Percentiles rank a stretch among this genome's conserved stretches.
These are phyloP conservation scores for Zymoseptoria pseudotritici DNA, from an alignment of 2,329 filamentous ascomycete genomes.

Conservation along the genomic window DNA sequence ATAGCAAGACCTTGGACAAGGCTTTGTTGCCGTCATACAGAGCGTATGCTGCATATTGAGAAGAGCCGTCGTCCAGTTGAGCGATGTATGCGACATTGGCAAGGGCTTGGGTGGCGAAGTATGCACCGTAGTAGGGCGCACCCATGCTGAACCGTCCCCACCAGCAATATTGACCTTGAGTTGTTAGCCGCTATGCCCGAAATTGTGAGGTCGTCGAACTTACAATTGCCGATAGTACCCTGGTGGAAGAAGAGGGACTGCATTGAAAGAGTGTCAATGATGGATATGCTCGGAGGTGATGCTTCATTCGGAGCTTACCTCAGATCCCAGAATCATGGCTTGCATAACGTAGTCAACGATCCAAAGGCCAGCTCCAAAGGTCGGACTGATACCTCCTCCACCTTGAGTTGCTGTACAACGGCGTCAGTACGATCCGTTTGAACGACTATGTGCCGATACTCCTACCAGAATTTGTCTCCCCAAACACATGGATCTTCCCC, in stretches of 20 bases:
- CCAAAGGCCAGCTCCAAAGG: slow-evolving; percentile 46
- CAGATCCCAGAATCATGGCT: background rate
- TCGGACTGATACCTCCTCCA: slow-evolving; percentile 37
- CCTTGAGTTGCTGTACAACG: slow-evolving; percentile 22
- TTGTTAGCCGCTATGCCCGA: background rate
- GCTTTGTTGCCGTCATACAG: background rate
- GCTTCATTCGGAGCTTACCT: background rate
- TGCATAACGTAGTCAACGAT: slow-evolving; percentile 39
- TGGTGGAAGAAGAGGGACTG: slow-evolving; percentile 41
- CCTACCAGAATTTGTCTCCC: slow-evolving; percentile 41
- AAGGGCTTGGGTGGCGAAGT: slow-evolving; percentile 41
- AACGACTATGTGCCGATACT: background rate
- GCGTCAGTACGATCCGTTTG: background rate
- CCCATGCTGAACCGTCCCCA: slow-evolving; percentile 45
- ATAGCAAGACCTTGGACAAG: slow-evolving; percentile 5
- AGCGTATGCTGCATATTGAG: slow-evolving; percentile 31
- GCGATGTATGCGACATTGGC: slow-evolving; percentile 40
- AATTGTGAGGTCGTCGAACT: slow-evolving; percentile 4
- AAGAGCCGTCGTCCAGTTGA: slow-evolving; percentile 43
- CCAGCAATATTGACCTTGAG: slow-evolving; percentile 36
- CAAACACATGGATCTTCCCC: slow-evolving; percentile 42
- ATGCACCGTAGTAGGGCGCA: slow-evolving; percentile 47
- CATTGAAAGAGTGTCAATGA: background rate
- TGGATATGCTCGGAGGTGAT: background rate
- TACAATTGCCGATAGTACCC: slow-evolving; percentile 46